These are phyloP conservation scores for Oenanthe javanica DNA, from an alignment of 140 eudicot genomes.

Conservation along the genomic window DNA sequence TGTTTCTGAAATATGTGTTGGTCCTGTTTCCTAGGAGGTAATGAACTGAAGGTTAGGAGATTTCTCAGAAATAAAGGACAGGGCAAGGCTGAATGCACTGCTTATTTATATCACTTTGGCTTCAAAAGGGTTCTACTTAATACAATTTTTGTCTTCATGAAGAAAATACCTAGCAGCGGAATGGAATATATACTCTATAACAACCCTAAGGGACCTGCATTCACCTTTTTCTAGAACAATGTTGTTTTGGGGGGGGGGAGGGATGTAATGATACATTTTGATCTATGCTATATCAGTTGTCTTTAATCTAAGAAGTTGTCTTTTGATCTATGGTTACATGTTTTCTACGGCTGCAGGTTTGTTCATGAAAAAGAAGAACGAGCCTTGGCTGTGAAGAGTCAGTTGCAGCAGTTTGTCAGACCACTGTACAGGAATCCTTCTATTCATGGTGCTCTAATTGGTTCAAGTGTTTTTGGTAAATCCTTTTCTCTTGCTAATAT, in stretches of 20 bases:
- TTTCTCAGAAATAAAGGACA: background rate
- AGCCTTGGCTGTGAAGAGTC: background rate
- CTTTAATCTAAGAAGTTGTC: background rate
- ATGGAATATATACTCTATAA: background rate
- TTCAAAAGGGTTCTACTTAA: background rate
- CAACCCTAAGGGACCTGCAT: background rate
- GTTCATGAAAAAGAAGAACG: background rate
- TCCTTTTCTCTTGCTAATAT: background rate
- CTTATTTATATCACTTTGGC: background rate
- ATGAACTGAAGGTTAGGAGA: background rate
- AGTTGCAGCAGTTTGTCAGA: slow-evolving; percentile 30
- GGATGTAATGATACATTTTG: background rate
- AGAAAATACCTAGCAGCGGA: background rate
- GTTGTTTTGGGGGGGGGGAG: background rate
- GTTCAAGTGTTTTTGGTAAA: slow-evolving; percentile 14
- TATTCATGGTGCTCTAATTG: slow-evolving; percentile 77
- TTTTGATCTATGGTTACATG: too few species aligned
- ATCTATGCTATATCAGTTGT: background rate
- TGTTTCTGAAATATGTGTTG: background rate
- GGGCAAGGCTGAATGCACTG: background rate
- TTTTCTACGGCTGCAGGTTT: background rate
- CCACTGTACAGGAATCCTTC: slow-evolving; percentile 98
- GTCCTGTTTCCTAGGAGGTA: background rate
- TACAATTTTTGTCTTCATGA: background rate
- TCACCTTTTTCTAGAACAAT: too few species aligned